Conservation (phyloP, 106 monocot genomes). For the Chionographis japonica region DNA sequence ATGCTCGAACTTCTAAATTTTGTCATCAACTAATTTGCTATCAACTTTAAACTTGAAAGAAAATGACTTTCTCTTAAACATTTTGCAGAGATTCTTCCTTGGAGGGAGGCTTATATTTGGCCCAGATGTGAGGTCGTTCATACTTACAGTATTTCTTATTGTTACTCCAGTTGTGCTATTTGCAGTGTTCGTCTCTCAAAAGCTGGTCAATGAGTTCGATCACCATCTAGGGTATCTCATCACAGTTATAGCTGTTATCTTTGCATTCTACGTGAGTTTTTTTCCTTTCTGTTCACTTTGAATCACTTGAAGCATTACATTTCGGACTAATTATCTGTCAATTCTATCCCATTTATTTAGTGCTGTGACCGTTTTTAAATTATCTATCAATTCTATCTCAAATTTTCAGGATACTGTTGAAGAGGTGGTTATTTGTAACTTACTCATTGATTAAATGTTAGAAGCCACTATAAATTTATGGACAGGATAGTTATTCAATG, state of each 20-base stretch:
- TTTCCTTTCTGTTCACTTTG: neutral
- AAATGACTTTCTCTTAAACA: neutral
- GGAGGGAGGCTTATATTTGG: slow-evolving; percentile 86
- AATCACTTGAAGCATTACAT: slow-evolving; percentile 4
- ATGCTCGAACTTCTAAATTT: too few relatives aligned
- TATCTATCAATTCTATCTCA: too few relatives aligned
- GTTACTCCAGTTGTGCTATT: slow-evolving; percentile 61
- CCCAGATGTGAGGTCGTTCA: slow-evolving; percentile 68
- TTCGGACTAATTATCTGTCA: neutral
- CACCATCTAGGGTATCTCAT: slow-evolving; percentile 38
- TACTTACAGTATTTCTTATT: slow-evolving; percentile 58
- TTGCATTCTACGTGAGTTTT: slow-evolving; percentile 53
- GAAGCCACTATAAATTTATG: too few relatives aligned
- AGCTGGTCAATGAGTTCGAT: slow-evolving; percentile 35
- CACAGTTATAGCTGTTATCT: slow-evolving; percentile 32
- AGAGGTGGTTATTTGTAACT: too few relatives aligned
- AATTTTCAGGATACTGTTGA: too few relatives aligned
- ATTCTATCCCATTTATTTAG: too few relatives aligned
- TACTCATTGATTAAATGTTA: too few relatives aligned
- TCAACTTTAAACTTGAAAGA: too few relatives aligned
- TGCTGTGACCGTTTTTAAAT: too few relatives aligned
- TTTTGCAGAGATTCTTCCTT: slow-evolving; percentile 62
- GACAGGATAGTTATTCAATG: too few relatives aligned
- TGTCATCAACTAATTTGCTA: too few relatives aligned
- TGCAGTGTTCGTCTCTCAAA: slow-evolving; percentile 44